Evolutionary conservation across 1,284 basidiomycete genomes (phyloP).

Genomic region (Omphalotus olearius): DNA sequence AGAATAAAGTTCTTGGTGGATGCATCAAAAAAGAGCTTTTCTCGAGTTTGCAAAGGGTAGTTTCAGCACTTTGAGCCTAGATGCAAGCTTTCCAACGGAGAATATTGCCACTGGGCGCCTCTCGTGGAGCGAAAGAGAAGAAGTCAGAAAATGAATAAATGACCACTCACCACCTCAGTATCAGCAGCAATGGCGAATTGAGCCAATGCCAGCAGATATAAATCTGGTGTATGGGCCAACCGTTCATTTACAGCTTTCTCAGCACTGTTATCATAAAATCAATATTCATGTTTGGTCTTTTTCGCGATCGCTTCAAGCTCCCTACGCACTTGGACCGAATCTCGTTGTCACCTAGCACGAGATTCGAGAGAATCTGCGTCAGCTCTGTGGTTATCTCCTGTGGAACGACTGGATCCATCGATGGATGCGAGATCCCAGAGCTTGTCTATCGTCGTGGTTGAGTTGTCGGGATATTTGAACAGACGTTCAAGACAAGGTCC

Average conservation of each 20-base stretch:
- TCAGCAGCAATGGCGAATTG: conserved; percentile 71
- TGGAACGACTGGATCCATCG: conserved; percentile 32
- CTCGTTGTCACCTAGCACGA: conserved; percentile 75
- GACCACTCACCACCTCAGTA: conserved; percentile 60
- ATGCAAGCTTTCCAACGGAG: neutral
- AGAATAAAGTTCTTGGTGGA: too few relatives aligned
- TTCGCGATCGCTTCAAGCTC: neutral
- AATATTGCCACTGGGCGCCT: neutral
- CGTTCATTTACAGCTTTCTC: conserved; percentile 77
- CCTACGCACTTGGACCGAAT: conserved; percentile 61
- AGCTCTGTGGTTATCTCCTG: conserved; percentile 66
- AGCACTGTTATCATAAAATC: conserved; percentile 40
- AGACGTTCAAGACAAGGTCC: too few relatives aligned
- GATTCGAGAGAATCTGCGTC: conserved; percentile 78
- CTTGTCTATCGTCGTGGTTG: too few relatives aligned
- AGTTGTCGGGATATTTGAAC: too few relatives aligned
- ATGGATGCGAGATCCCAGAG: neutral
- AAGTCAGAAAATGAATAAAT: conserved; percentile 1
- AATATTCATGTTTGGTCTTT: neutral
- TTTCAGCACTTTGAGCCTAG: neutral
- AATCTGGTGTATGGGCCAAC: conserved; percentile 68
- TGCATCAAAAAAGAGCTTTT: too few relatives aligned
- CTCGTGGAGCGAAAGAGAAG: neutral
- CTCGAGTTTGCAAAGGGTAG: too few relatives aligned
- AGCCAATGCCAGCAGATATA: conserved; percentile 69